Evolutionary conservation across 176 grass and related monocot genomes (phyloP).

Genomic region (Aegilops longissima): DNA sequence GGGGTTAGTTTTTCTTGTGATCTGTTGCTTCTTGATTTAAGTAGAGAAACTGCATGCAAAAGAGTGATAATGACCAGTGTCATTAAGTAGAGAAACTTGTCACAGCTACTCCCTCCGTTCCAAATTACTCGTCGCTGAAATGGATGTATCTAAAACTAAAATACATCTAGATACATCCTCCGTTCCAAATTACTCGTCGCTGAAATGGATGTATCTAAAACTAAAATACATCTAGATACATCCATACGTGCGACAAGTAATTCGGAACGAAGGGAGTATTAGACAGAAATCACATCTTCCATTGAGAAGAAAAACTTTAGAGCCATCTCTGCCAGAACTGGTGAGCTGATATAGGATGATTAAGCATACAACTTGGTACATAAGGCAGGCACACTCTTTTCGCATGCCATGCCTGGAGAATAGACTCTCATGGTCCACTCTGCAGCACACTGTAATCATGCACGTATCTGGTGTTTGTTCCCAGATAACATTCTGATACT

Average conservation of each 20-base stretch:
- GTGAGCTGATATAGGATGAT: slow-evolving; percentile 1
- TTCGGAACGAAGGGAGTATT: too few species aligned
- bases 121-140: too few species aligned
- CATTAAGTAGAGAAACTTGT: neutral
- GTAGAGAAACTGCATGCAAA: neutral
- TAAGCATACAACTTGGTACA: neutral
- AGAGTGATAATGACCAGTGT: neutral
- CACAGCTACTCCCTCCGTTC: too few species aligned
- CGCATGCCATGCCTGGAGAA: slow-evolving; percentile 7
- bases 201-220: too few species aligned
- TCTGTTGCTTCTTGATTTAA: neutral
- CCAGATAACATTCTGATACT: neutral
- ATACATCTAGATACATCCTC: too few species aligned
- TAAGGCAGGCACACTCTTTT: neutral
- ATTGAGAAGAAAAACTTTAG: neutral
- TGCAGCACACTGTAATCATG: neutral
- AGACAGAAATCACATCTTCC: neutral
- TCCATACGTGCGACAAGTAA: too few species aligned
- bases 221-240: too few species aligned
- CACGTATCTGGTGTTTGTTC: neutral
- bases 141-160: too few species aligned
- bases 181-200: too few species aligned
- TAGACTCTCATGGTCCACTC: neutral
- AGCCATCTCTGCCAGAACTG: neutral
- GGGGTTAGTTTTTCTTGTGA: neutral